A percentile compares a stretch with the other conserved stretches of the same genome.
Conservation (phyloP, 805 yeast genomes). For the Starmerella apis region DNA sequence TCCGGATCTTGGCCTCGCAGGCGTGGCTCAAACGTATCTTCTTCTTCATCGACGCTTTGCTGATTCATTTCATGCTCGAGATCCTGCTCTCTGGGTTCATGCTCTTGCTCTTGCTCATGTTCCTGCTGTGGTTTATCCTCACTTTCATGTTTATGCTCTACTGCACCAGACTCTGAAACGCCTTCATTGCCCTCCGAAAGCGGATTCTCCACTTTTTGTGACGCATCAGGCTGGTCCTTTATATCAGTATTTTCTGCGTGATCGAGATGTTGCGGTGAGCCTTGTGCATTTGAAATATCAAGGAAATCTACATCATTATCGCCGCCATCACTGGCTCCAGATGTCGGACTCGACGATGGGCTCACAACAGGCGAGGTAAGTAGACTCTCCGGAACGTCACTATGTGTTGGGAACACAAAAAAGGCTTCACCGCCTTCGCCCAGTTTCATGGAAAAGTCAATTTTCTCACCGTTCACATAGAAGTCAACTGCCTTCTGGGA, state of each 20-base stretch:
- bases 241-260: background rate
- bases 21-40: slow-evolving; percentile 17
- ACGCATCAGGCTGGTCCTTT: background rate
- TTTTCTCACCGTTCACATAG: slow-evolving; percentile 67
- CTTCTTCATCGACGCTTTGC: background rate
- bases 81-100: background rate
- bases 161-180: no score
- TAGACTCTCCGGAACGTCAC: slow-evolving; percentile 61
- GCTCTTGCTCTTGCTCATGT: background rate
- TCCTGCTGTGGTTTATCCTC: background rate
- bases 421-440: slow-evolving; percentile 98
- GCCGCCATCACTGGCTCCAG: slow-evolving; percentile 11
- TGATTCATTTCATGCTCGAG: background rate
- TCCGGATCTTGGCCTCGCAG: slow-evolving; percentile 22
- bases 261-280: background rate
- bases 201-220: background rate
- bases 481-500: slow-evolving; percentile 90
- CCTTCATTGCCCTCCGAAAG: background rate
- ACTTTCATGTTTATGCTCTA: background rate
- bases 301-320: slow-evolving; percentile 26
- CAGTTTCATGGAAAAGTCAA: slow-evolving; percentile 86
- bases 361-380: slow-evolving; percentile 82
- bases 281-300: slow-evolving; percentile 14
- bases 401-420: slow-evolving; percentile 80
- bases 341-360: slow-evolving; percentile 41